These are phyloP conservation scores for Populus davidiana DNA, from an alignment of 345 rosid genomes.

Conservation along the genomic window DNA sequence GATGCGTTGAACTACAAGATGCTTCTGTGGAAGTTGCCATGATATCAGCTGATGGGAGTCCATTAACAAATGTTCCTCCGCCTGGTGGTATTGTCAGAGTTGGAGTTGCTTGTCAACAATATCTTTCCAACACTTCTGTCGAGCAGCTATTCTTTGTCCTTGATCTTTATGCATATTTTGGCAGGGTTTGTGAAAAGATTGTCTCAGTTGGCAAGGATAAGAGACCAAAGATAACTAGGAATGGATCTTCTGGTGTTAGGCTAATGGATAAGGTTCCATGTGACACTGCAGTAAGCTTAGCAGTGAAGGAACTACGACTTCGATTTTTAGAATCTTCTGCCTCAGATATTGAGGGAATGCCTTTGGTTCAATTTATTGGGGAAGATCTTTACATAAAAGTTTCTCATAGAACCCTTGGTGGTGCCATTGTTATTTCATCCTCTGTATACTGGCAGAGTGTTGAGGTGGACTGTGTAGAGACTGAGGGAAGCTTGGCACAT, in stretches of 20 bases:
- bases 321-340: constrained; percentile 79
- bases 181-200: constrained; percentile 73
- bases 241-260: constrained; percentile 42
- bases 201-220: constrained; percentile 61
- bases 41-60: constrained; percentile 89
- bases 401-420: constrained; percentile 93
- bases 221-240: constrained; percentile 32
- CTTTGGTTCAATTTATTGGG: constrained; percentile 86
- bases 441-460: constrained; percentile 68
- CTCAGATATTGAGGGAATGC: constrained; percentile 53
- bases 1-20: constrained; percentile 76
- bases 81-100: constrained; percentile 91
- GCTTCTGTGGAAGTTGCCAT: constrained; percentile 73
- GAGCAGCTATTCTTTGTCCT: constrained; percentile 93
- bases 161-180: constrained; percentile 79
- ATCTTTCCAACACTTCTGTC: constrained; percentile 82
- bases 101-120: constrained; percentile 83
- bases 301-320: constrained; percentile 66
- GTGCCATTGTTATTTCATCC: constrained; percentile 91
- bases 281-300: constrained; percentile 86
- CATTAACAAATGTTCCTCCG: constrained; percentile 81
- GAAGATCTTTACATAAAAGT: constrained; percentile 73
- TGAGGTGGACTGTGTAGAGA: constrained; percentile 81
- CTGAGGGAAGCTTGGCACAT: constrained; percentile 41
- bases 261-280: constrained; percentile 91